Evolutionary conservation across 2,329 filamentous ascomycete genomes (phyloP), one percentile per base, ranked within the genome.

Genomic region (Curvularia hawaiiensis): DNA sequence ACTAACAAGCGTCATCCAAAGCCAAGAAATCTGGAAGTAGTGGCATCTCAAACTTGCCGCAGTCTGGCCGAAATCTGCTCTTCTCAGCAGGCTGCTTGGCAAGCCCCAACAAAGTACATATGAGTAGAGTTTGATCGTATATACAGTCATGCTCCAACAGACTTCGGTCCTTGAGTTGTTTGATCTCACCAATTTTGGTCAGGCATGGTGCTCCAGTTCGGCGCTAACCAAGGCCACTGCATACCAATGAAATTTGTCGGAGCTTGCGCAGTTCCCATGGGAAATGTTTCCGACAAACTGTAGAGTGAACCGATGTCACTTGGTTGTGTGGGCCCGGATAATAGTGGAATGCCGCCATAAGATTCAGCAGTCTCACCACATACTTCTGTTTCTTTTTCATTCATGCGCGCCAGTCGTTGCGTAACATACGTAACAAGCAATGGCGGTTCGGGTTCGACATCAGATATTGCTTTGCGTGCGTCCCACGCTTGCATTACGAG

Each of bases 401-500:
- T 20, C 40, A 52, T 30, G 7, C 26, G 45, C 16, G 46, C 41
- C 35, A 65, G 20, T 26, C 41, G 49, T 40, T 49, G 33, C 38
- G 40, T 47, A 11, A 62, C 41, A 12, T 56, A 44, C 11, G 38
- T 31, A 2, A 64, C 54, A 48, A 64, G 56, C 38, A 35, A 22
- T 7, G 63, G 63, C 24, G 56, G 53, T 22, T 52, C 59, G 1
- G 28, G 30, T 3, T 38, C 40, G 18, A 28, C 11, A 4, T 12
- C 44, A n/a, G 48, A 43, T 11, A 54, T 59, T 6, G 56, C 54
- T 50, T 66, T 54, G 18, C 64, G 57, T 6, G 61, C 62, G 3
- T 58, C n/a, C 67, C 64, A 69, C 1, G 65, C 85, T 65, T 86
- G 87, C 56, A 89, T 74, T 40, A 89, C 84, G 18, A 84, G 79